Conservation (phyloP, 2,329 filamentous ascomycete species). For the Xylariaceae sp. region DNA sequence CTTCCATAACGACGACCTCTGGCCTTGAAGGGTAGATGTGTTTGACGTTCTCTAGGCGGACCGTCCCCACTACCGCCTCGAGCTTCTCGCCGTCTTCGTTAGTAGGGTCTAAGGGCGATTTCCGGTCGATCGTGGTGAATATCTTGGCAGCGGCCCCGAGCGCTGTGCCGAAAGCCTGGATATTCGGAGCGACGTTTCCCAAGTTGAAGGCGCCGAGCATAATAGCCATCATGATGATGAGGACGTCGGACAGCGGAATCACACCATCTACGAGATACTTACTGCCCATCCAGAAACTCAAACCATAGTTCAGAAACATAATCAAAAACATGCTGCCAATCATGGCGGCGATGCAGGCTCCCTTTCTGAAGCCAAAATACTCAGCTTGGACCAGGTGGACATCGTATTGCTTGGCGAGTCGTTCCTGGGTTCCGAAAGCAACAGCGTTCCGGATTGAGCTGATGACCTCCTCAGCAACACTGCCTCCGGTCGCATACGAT, state of each 20-base stretch:
- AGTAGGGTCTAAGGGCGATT: slow-evolving; percentile 80
- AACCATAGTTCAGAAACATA: slow-evolving; percentile 83
- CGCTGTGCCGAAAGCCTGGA: slow-evolving; percentile 82
- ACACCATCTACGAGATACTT: slow-evolving; percentile 70
- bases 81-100: slow-evolving; percentile 72
- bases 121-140: slow-evolving; percentile 87
- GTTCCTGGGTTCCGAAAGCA: slow-evolving; percentile 91
- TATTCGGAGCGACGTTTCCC: slow-evolving; percentile 82
- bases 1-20: slow-evolving; percentile 85
- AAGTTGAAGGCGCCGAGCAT: slow-evolving; percentile 93
- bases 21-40: slow-evolving; percentile 95
- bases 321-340: slow-evolving; percentile 81
- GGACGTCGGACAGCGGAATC: slow-evolving; percentile 68
- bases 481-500: slow-evolving; percentile 82
- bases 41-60: slow-evolving; percentile 81
- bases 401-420: slow-evolving; percentile 86
- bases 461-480: slow-evolving; percentile 90
- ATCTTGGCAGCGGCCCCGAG: slow-evolving; percentile 89
- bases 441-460: slow-evolving; percentile 90
- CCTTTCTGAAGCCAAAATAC: slow-evolving; percentile 74
- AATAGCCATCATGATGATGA: slow-evolving; percentile 87
- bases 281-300: slow-evolving; percentile 88
- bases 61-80: slow-evolving; percentile 71
- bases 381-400: slow-evolving; percentile 72
- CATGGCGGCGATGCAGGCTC: slow-evolving; percentile 75